Evolutionary conservation across 768 basidiomycete genomes (phyloP), one percentile per base, ranked within the genome.

Genomic region (Pleurotus giganteus): DNA sequence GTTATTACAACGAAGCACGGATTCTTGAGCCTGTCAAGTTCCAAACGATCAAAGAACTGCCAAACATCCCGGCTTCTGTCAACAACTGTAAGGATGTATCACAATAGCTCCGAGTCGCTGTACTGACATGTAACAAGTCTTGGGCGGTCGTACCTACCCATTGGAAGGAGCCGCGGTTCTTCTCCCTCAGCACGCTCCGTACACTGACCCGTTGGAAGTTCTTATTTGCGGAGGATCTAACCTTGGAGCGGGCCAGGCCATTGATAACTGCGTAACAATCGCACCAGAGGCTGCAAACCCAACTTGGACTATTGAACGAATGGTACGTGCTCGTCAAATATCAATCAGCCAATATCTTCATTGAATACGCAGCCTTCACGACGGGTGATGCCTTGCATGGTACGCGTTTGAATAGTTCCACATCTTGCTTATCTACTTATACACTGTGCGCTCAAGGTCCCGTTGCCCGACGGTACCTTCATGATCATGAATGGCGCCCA

Each of bases 1-100:
- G 76, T 0, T 91, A 91, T 62, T 91, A 84, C 71, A 91, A 92
- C 58, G 86, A 91, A 66, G 90, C 89, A 0, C 83, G 89, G 12
- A 81, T 91, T 57, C 71, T 91, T 24, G 79, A 91, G 55, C 83
- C 86, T 0, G 71, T 65, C 9, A 87, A 80, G 1, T 89, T 91
- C 58, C 68, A 74, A 19, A 91, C 89, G 0, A 66, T 83, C 52
- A 68, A 68, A 4, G 68, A 71, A 4, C 67, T 91, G 4, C 90
- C 90, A 12, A 89, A 89, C 60, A 83, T 88, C 58, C 89, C 90
- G 0, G 89, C 85, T 0, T 75, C 84, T 0, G 90, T 91, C 43
- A 84, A 82, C 57, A 81, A 86, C 61, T 84, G 79, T 80, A 58
- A 47, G 76, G 58, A 8, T 32, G 36, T 57, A 7, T 7, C 43